Percentiles rank a stretch among this genome's conserved stretches.
These are phyloP conservation scores for Eremothecium cymbalariae DNA, from an alignment of 1,139 yeast genomes.

Conservation along the genomic window DNA sequence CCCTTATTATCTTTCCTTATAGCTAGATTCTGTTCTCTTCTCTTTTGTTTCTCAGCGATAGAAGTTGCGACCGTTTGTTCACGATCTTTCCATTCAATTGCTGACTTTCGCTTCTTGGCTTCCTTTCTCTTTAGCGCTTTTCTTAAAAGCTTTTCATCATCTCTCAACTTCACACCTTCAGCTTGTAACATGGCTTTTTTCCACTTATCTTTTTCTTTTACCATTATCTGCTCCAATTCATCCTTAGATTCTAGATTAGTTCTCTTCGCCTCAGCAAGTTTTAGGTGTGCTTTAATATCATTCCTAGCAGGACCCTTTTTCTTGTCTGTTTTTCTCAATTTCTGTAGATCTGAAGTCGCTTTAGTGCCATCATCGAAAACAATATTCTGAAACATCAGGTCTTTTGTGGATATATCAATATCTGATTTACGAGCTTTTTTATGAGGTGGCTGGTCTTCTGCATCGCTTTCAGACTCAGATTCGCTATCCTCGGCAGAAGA, in stretches of 20 bases:
- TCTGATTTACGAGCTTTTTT: constrained; percentile 36
- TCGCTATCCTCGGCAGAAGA: constrained; percentile 34
- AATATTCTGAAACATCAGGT: constrained; percentile 71
- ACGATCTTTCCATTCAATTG: constrained; percentile 81
- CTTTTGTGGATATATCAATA: constrained; percentile 30
- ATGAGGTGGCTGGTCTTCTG: constrained; percentile 31
- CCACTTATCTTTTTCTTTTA: constrained; percentile 77
- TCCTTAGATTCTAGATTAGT: constrained; percentile 52
- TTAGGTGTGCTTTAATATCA: constrained; percentile 77
- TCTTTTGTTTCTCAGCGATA: constrained; percentile 65
- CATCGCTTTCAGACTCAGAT: constrained; percentile 37
- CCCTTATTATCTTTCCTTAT: constrained; percentile 77
- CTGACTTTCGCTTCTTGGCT: constrained; percentile 69
- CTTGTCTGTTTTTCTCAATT: constrained; percentile 45
- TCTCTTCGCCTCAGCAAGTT: constrained; percentile 66
- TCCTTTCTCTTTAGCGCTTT: constrained; percentile 82
- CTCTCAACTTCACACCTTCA: constrained; percentile 81
- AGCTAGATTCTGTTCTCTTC: constrained; percentile 83
- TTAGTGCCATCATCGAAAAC: constrained; percentile 75
- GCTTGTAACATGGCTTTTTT: constrained; percentile 73
- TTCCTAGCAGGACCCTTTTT: constrained; percentile 80
- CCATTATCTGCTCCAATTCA: constrained; percentile 52
- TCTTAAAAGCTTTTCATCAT: constrained; percentile 79
- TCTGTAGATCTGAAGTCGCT: constrained; percentile 67
- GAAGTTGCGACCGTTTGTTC: constrained; percentile 69